A percentile compares a stretch with the other conserved stretches of the same genome.
phyloP scores from a whole-genome alignment of 768 basidiomycete species.

The Termitomyces bulborhizus region DNA sequence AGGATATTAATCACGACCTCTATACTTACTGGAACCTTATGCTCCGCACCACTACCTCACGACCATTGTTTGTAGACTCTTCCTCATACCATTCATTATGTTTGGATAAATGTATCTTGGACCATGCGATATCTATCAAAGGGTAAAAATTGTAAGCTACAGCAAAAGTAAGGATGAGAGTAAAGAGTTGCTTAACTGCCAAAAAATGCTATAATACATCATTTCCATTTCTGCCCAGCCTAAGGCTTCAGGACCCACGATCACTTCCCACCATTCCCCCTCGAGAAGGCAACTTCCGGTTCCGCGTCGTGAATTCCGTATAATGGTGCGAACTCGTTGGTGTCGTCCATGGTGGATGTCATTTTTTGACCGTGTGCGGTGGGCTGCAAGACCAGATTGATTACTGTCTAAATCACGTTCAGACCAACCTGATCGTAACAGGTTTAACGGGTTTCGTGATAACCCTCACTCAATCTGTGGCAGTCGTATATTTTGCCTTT shows the following conservation, averaged over 20 bases:
- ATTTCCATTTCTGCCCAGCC: too few relatives aligned
- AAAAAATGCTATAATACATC: too few relatives aligned
- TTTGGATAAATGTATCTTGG: not conserved
- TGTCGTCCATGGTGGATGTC: constrained; percentile 21
- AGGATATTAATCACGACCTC: not conserved
- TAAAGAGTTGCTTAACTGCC: too few relatives aligned
- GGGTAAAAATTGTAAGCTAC: too few relatives aligned
- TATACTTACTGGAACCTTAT: not conserved
- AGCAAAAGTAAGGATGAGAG: too few relatives aligned
- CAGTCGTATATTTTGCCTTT: constrained; percentile 49
- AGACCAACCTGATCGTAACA: constrained; percentile 61
- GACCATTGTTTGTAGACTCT: not conserved
- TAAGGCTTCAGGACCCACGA: too few relatives aligned
- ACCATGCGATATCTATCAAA: not conserved
- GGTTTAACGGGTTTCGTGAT: constrained; percentile 40
- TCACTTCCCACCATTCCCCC: too few relatives aligned
- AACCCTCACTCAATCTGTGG: constrained; percentile 58
- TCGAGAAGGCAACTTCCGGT: too few relatives aligned
- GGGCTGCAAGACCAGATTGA: not conserved
- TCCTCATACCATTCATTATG: not conserved
- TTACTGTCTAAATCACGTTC: not conserved
- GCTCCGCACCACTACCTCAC: constrained; percentile 3
- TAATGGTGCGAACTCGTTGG: constrained; percentile 2
- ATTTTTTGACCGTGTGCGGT: constrained; percentile 34
- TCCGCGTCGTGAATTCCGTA: not conserved